Evolutionary conservation across 768 basidiomycete genomes (phyloP).

Genomic region (Lactarius hatsudake): DNA sequence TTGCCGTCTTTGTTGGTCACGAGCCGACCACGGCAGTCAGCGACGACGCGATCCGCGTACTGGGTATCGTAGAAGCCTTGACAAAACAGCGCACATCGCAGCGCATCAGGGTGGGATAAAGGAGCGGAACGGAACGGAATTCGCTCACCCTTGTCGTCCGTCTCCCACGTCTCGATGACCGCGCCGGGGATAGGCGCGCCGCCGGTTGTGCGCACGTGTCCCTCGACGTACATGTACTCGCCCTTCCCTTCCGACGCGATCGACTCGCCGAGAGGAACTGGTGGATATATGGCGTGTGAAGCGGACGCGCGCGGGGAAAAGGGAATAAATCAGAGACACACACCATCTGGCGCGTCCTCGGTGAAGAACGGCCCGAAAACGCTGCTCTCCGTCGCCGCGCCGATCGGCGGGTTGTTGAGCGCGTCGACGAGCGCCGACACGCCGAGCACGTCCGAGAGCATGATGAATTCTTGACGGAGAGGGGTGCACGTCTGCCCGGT

Average conservation of each 20-base stretch:
- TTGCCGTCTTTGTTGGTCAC: conserved; percentile 56
- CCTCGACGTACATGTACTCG: conserved; percentile 78
- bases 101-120: neutral
- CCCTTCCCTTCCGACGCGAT: conserved; percentile 90
- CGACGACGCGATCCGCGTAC: conserved; percentile 51
- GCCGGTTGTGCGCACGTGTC: conserved; percentile 54
- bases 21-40: conserved; percentile 75
- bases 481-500: conserved; percentile 72
- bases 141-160: conserved; percentile 56
- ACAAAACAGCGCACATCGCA: no score
- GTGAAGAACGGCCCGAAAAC: conserved; percentile 85
- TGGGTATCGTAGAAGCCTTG: conserved; percentile 44
- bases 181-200: conserved; percentile 67
- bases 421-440: conserved; percentile 75
- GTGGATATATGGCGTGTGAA: neutral
- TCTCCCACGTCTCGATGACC: conserved; percentile 81
- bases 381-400: conserved; percentile 66
- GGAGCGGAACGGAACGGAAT: neutral
- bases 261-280: conserved; percentile 66
- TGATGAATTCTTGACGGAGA: conserved; percentile 68
- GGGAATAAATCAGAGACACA: conserved; percentile 31
- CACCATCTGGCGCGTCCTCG: conserved; percentile 70
- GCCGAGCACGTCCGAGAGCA: conserved; percentile 80
- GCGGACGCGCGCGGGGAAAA: neutral
- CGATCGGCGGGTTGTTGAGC: conserved; percentile 63